phyloP scores from a whole-genome alignment of 2,329 filamentous ascomycete genomes.

The Pestalotiopsis sp. region DNA sequence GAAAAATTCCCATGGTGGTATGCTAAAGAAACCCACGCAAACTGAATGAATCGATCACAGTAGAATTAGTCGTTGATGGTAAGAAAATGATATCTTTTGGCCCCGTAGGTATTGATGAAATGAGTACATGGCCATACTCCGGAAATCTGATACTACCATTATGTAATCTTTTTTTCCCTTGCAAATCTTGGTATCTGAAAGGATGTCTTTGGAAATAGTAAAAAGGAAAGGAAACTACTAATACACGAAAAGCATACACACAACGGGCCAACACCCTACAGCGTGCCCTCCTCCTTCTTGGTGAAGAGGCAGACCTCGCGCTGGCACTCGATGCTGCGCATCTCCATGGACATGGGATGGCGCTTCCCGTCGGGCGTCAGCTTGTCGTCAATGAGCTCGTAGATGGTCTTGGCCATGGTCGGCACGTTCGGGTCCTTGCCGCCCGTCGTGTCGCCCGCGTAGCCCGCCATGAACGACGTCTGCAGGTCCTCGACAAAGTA shows the following conservation, averaged over 20 bases:
- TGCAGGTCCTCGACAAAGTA: conserved; percentile 38
- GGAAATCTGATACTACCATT: too few relatives aligned
- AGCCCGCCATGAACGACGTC: conserved; percentile 27
- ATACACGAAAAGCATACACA: background rate
- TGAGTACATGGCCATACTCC: too few relatives aligned
- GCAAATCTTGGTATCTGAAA: too few relatives aligned
- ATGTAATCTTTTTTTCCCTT: too few relatives aligned
- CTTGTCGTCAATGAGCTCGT: conserved; percentile 27
- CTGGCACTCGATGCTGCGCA: conserved; percentile 31
- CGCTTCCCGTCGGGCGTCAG: conserved; percentile 18
- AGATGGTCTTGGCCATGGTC: conserved; percentile 29
- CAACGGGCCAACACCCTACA: background rate
- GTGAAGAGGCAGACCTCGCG: conserved; percentile 28
- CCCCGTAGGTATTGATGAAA: background rate
- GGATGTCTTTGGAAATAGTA: background rate
- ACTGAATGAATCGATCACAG: too few relatives aligned
- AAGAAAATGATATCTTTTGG: background rate
- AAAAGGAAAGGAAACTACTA: background rate
- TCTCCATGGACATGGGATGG: conserved; percentile 23
- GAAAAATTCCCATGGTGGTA: too few relatives aligned
- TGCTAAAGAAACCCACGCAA: too few relatives aligned
- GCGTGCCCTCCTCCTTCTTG: conserved; percentile 20
- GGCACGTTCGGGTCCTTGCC: conserved; percentile 21
- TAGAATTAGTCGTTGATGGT: too few relatives aligned
- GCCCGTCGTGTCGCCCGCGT: conserved; percentile 25